phyloP scores from a whole-genome alignment of 2,329 filamentous ascomycete species.

The Mycocentrospora acerina region DNA sequence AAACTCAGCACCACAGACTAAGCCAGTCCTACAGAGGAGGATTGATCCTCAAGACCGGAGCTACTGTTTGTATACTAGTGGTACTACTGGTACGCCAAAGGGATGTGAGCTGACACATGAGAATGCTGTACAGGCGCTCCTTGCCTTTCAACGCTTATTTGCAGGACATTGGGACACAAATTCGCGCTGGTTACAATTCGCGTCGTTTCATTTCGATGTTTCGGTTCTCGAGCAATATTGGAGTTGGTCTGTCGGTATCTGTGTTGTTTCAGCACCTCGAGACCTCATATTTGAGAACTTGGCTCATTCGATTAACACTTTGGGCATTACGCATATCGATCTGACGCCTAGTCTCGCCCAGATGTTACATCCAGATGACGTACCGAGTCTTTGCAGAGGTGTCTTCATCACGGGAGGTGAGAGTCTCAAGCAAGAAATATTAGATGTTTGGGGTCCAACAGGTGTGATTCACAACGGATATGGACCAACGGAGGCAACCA shows the following conservation, averaged over 20 bases:
- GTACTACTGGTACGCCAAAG: slow-evolving; percentile 83
- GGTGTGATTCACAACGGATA: slow-evolving; percentile 87
- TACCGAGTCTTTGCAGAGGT: slow-evolving; percentile 75
- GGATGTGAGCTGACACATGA: slow-evolving; percentile 87
- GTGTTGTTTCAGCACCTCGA: slow-evolving; percentile 76
- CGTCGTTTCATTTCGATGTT: slow-evolving; percentile 92
- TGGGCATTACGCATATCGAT: slow-evolving; percentile 86
- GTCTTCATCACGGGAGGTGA: slow-evolving; percentile 95
- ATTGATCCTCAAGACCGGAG: slow-evolving; percentile 60
- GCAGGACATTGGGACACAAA: slow-evolving; percentile 68
- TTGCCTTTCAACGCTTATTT: slow-evolving; percentile 81
- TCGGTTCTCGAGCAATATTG: slow-evolving; percentile 92
- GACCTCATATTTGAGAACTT: slow-evolving; percentile 87
- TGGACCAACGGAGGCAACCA: slow-evolving; percentile 89
- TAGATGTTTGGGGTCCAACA: slow-evolving; percentile 79
- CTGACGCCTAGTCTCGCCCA: slow-evolving; percentile 85
- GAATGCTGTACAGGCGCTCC: slow-evolving; percentile 86
- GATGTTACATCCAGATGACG: slow-evolving; percentile 74
- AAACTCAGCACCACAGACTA: slow-evolving; percentile 38
- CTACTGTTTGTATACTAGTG: slow-evolving; percentile 86
- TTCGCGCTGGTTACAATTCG: slow-evolving; percentile 89
- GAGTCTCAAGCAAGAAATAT: slow-evolving; percentile 81
- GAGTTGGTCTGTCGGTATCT: slow-evolving; percentile 90
- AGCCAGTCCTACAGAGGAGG: slow-evolving; percentile 23
- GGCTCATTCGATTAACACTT: slow-evolving; percentile 66